These are phyloP conservation scores for Imleria badia DNA, from an alignment of 768 basidiomycete genomes.

Conservation along the genomic window DNA sequence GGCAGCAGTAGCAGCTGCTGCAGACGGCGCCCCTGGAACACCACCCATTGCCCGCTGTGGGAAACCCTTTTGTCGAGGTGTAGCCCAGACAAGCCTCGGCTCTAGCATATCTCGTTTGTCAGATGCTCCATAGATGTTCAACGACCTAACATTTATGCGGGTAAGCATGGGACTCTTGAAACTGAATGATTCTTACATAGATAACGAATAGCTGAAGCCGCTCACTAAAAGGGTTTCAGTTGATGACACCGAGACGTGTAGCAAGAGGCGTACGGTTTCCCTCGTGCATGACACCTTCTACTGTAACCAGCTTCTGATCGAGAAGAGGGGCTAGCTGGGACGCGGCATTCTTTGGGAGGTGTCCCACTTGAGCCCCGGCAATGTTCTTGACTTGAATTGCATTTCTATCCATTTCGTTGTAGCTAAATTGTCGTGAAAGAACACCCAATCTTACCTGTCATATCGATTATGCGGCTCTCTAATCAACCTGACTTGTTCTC, in stretches of 20 bases:
- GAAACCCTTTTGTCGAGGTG: conserved; percentile 65
- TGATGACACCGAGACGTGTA: not conserved
- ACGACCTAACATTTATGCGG: conserved; percentile 41
- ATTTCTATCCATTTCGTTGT: conserved; percentile 45
- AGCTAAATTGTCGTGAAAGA: not conserved
- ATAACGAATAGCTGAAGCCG: conserved; percentile 53
- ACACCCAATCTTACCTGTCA: conserved; percentile 49
- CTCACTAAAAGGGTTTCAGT: conserved; percentile 32
- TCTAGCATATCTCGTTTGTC: conserved; percentile 62
- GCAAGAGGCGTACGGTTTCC: conserved; percentile 55
- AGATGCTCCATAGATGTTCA: conserved; percentile 70
- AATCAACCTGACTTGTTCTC: conserved; percentile 70
- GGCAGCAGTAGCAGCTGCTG: conserved; percentile 3
- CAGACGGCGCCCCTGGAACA: conserved; percentile 22
- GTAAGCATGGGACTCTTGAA: not conserved
- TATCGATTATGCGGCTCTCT: conserved; percentile 67
- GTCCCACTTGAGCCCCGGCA: conserved; percentile 71
- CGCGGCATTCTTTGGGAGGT: conserved; percentile 64
- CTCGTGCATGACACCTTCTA: conserved; percentile 67
- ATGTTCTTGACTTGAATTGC: conserved; percentile 85
- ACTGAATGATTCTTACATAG: conserved; percentile 48
- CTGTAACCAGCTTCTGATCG: conserved; percentile 58
- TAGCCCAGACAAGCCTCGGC: conserved; percentile 71
- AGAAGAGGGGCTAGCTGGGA: conserved; percentile 66
- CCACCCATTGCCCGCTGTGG: conserved; percentile 13